Evolutionary conservation across 805 yeast species (phyloP).

Genomic region (Ogataea allantospora): DNA sequence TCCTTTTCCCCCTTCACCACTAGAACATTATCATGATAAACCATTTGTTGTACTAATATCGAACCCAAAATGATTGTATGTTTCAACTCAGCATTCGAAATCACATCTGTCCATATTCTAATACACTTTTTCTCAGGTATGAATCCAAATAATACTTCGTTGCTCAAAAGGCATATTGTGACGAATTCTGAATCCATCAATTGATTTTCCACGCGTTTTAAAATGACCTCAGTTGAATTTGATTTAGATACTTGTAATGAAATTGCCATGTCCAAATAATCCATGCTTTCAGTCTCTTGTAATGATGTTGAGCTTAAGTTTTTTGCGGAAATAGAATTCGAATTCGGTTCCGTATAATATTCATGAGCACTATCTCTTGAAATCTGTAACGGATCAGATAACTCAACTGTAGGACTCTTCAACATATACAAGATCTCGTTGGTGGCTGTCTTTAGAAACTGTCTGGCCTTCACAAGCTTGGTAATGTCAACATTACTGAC

Average conservation of each 20-base stretch:
- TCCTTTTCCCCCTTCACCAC: constrained; percentile 16
- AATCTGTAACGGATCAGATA: constrained; percentile 28
- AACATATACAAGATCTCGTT: constrained; percentile 36
- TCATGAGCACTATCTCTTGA: constrained; percentile 21
- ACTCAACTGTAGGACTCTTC: constrained; percentile 35
- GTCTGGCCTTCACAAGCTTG: constrained; percentile 33
- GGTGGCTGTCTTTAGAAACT: constrained; percentile 35
- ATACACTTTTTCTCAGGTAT: constrained; percentile 20
- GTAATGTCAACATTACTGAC: constrained; percentile 28
- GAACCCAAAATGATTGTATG: constrained; percentile 14
- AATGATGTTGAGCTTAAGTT: constrained; percentile 3
- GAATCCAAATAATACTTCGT: constrained; percentile 17
- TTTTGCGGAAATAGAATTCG: constrained; percentile 1
- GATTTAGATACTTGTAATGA: constrained; percentile 21
- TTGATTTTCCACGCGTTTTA: constrained; percentile 25
- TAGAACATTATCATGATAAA: constrained; percentile 15
- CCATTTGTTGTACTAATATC: constrained; percentile 16
- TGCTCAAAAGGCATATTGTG: constrained; percentile 12
- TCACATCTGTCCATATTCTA: constrained; percentile 22
- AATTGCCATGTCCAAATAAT: constrained; percentile 27
- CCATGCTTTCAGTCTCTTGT: constrained; percentile 12
- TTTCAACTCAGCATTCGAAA: constrained; percentile 7
- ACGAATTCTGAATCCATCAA: constrained; percentile 2
- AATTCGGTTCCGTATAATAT: constrained; percentile 13
- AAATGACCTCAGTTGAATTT: constrained; percentile 6